phyloP scores from a whole-genome alignment of 2,329 filamentous ascomycete species.

The Pyrenochaeta sp. region DNA sequence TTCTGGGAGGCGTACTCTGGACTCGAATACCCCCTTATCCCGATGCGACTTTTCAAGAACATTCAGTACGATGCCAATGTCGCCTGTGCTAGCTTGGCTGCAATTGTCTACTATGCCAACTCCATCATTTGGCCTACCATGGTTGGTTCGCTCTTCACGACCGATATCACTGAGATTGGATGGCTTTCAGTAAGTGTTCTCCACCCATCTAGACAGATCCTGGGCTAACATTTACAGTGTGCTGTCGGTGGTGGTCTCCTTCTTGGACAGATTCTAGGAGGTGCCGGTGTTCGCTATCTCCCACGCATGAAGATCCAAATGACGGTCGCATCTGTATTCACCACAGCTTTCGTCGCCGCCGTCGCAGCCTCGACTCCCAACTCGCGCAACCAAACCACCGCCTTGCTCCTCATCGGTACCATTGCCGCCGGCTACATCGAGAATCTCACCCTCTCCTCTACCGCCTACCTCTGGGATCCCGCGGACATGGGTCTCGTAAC shows the following conservation, averaged over 20 bases:
- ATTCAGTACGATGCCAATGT: constrained; percentile 42
- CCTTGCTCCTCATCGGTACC: constrained; percentile 33
- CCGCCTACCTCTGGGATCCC: constrained; percentile 39
- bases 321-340: constrained; percentile 31
- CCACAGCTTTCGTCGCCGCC: constrained; percentile 36
- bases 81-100: constrained; percentile 41
- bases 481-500: constrained; percentile 42
- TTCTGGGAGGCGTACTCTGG: constrained; percentile 38
- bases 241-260: constrained; percentile 43
- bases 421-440: constrained; percentile 41
- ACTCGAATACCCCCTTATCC: constrained; percentile 47
- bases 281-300: constrained; percentile 36
- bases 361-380: constrained; percentile 25
- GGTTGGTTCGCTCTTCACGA: constrained; percentile 37
- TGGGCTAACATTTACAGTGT: constrained; percentile 23
- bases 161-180: constrained; percentile 34
- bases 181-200: constrained; percentile 37
- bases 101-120: constrained; percentile 45
- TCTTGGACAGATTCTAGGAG: constrained; percentile 40
- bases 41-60: constrained; percentile 47
- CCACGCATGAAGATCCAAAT: constrained; percentile 44
- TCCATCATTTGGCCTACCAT: constrained; percentile 44
- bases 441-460: constrained; percentile 36
- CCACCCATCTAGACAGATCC: not conserved
- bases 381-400: constrained; percentile 27